phyloP scores from a whole-genome alignment of 2,329 filamentous ascomycete species.

The Xylaria sp. region DNA sequence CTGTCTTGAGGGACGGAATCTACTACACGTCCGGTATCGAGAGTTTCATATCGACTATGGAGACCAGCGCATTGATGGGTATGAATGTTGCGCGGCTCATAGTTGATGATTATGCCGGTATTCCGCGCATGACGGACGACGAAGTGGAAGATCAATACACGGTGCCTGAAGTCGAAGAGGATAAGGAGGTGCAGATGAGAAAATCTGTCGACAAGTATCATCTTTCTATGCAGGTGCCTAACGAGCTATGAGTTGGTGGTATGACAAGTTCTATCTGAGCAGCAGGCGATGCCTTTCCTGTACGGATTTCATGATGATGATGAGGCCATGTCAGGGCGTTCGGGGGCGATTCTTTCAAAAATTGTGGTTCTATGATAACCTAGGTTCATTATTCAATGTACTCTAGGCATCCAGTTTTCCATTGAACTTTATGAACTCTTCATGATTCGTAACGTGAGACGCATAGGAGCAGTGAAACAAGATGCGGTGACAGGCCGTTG shows the following conservation, averaged over 20 bases:
- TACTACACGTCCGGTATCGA: constrained; percentile 77
- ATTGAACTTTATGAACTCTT: too few relatives aligned
- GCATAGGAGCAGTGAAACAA: too few relatives aligned
- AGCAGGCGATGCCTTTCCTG: background rate
- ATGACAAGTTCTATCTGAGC: background rate
- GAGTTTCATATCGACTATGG: constrained; percentile 95
- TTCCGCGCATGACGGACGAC: constrained; percentile 7
- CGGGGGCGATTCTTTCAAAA: too few relatives aligned
- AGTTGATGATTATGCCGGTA: constrained; percentile 48
- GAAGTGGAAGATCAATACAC: background rate
- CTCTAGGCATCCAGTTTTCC: too few relatives aligned
- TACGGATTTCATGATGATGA: too few relatives aligned
- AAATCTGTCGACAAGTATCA: background rate
- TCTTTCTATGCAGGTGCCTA: too few relatives aligned
- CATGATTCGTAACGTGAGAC: too few relatives aligned
- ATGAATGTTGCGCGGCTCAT: constrained; percentile 74
- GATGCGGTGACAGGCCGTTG: too few relatives aligned
- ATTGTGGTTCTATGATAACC: too few relatives aligned
- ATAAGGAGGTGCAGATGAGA: constrained; percentile 7
- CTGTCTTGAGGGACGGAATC: constrained; percentile 59
- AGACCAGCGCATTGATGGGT: constrained; percentile 88
- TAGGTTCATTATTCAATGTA: too few relatives aligned
- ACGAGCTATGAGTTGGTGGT: too few relatives aligned
- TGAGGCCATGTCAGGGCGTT: too few relatives aligned
- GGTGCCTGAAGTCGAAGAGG: constrained; percentile 11